phyloP scores from a whole-genome alignment of 1,284 basidiomycete species.

The Ustilago crameri region DNA sequence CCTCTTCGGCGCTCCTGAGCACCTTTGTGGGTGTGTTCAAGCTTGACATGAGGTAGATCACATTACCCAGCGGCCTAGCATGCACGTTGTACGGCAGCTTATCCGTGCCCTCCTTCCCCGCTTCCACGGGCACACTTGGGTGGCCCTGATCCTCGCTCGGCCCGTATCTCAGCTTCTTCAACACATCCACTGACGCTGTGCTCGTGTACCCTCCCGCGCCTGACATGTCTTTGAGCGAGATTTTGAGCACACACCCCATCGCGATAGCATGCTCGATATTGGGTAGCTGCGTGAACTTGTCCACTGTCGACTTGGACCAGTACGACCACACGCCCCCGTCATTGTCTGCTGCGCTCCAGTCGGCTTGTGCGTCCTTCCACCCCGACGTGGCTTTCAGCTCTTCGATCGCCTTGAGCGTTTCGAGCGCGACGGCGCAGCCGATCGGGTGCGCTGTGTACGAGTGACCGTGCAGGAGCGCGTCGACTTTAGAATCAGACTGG shows the following conservation, averaged over 20 bases:
- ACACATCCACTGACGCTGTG: conserved; percentile 40
- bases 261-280: conserved; percentile 82
- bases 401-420: conserved; percentile 77
- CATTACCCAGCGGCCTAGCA: conserved; percentile 88
- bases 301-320: conserved; percentile 82
- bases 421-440: conserved; percentile 89
- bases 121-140: conserved; percentile 24
- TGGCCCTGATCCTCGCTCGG: conserved; percentile 29
- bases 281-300: conserved; percentile 74
- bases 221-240: conserved; percentile 77
- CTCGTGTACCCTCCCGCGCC: conserved; percentile 71
- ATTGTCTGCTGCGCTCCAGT: conserved; percentile 69
- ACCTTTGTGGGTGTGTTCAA: conserved; percentile 75
- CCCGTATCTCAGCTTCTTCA: conserved; percentile 41
- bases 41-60: conserved; percentile 93
- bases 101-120: conserved; percentile 5
- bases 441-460: conserved; percentile 75
- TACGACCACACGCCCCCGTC: conserved; percentile 78
- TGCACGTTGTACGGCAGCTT: conserved; percentile 77
- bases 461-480: conserved; percentile 92
- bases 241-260: conserved; percentile 85
- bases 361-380: conserved; percentile 74
- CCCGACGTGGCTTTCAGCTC: conserved; percentile 70
- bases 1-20: conserved; percentile 57
- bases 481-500: conserved; percentile 77